phyloP scores from a whole-genome alignment of 2,329 filamentous ascomycete species.

The Ambrosiella xylebori region DNA sequence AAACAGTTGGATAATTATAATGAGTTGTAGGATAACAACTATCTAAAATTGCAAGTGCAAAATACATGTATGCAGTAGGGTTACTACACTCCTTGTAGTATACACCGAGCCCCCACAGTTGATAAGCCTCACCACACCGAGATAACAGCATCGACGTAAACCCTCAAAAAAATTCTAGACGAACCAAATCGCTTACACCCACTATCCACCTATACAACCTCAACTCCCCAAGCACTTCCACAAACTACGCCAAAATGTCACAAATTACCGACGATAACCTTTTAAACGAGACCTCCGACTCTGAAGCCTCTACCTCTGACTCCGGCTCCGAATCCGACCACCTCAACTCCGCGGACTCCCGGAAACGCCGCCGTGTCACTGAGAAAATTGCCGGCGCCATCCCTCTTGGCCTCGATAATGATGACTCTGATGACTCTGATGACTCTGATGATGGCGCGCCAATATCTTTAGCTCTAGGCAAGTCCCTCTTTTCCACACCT shows the following conservation, averaged over 20 bases:
- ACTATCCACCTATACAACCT: not conserved
- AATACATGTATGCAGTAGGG: not conserved
- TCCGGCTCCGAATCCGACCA: conserved; percentile 29
- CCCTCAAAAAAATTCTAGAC: not conserved
- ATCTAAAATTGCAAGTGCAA: no score
- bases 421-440: conserved; percentile 12
- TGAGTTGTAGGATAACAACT: no score
- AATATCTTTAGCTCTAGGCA: conserved; percentile 17
- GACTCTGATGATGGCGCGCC: conserved; percentile 17
- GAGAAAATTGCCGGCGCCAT: conserved; percentile 17
- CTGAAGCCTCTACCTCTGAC: conserved; percentile 6
- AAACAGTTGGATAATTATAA: no score
- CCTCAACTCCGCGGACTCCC: conserved; percentile 27
- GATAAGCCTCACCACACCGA: not conserved
- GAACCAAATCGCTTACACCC: not conserved
- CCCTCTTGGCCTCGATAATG: conserved; percentile 13
- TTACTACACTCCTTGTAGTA: not conserved
- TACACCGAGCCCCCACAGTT: not conserved
- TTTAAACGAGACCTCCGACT: not conserved
- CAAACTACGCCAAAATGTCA: not conserved
- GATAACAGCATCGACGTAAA: not conserved
- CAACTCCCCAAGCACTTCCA: not conserved
- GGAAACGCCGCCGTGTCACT: conserved; percentile 26
- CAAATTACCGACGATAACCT: not conserved
- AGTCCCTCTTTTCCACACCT: conserved; percentile 23